Percentiles rank a stretch among this genome's conserved stretches.
phyloP scores from a whole-genome alignment of 2,329 filamentous ascomycete genomes.

The Cytospora chrysosperma region DNA sequence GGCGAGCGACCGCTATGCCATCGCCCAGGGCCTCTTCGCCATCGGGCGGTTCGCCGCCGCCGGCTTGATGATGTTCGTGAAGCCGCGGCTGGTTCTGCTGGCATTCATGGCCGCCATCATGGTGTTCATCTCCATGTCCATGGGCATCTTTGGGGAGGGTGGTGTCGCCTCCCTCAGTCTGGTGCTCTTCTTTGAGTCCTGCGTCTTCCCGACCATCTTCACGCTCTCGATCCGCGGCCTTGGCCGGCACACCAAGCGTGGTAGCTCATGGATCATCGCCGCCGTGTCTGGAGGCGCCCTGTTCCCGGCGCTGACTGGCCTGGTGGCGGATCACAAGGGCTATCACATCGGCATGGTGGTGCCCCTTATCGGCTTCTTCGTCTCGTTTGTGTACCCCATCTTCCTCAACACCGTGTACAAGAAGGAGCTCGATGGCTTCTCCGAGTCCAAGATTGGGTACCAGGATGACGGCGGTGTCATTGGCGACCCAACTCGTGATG shows the following conservation, averaged over 20 bases:
- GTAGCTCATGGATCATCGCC: slow-evolving; percentile 66
- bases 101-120: slow-evolving; percentile 62
- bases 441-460: slow-evolving; percentile 41
- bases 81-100: slow-evolving; percentile 66
- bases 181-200: slow-evolving; percentile 73
- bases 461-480: slow-evolving; percentile 19
- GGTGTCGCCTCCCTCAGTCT: slow-evolving; percentile 62
- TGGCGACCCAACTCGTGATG: slow-evolving; percentile 10
- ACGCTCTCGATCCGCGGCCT: slow-evolving; percentile 72
- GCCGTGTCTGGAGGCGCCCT: slow-evolving; percentile 70
- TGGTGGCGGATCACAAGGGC: slow-evolving; percentile 60
- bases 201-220: slow-evolving; percentile 80
- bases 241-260: slow-evolving; percentile 72
- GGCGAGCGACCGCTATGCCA: slow-evolving; percentile 67
- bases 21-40: slow-evolving; percentile 70
- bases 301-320: slow-evolving; percentile 68
- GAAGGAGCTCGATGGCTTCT: slow-evolving; percentile 52
- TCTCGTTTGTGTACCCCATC: slow-evolving; percentile 53
- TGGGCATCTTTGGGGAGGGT: slow-evolving; percentile 41
- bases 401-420: slow-evolving; percentile 58
- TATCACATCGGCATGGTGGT: slow-evolving; percentile 65
- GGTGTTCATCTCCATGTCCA: slow-evolving; percentile 55
- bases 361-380: slow-evolving; percentile 57
- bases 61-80: slow-evolving; percentile 62
- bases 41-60: slow-evolving; percentile 68